phyloP scores from a whole-genome alignment of 2,329 filamentous ascomycete genomes.

The Pezicula neosporulosa region DNA sequence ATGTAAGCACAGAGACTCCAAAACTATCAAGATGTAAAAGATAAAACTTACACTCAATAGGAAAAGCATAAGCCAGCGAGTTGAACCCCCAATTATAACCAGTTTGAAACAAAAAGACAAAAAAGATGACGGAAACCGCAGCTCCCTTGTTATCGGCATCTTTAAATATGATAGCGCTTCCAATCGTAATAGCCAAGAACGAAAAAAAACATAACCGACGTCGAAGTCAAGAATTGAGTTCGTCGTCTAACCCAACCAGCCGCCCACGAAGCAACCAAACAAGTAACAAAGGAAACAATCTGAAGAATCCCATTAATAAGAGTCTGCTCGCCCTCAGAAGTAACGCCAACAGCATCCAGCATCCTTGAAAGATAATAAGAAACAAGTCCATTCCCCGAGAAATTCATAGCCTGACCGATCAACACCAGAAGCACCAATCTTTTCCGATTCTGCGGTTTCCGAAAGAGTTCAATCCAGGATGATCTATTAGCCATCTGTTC shows the following conservation, averaged over 20 bases:
- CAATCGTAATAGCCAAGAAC: slow-evolving; percentile 25
- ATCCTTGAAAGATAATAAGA: slow-evolving; percentile 6
- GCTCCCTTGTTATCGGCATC: slow-evolving; percentile 12
- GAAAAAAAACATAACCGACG: slow-evolving; percentile 31
- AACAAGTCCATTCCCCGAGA: slow-evolving; percentile 4
- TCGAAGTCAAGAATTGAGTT: slow-evolving; percentile 13
- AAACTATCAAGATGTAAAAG: neutral
- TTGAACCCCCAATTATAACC: neutral
- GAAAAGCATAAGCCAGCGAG: neutral
- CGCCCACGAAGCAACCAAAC: neutral
- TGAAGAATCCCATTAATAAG: slow-evolving; percentile 3
- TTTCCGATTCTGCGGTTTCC: slow-evolving; percentile 2
- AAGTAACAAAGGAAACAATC: slow-evolving; percentile 4
- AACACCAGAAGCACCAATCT: neutral
- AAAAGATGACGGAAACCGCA: neutral
- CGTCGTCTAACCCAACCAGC: slow-evolving; percentile 1
- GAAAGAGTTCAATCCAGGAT: slow-evolving; percentile 16
- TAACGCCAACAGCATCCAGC: slow-evolving; percentile 5
- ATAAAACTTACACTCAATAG: neutral
- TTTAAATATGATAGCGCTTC: slow-evolving; percentile 27
- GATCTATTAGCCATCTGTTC: neutral
- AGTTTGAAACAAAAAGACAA: neutral
- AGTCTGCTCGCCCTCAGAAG: neutral
- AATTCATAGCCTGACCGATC: neutral
- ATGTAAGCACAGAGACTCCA: slow-evolving; percentile 26